Conservation (phyloP, 2,329 filamentous ascomycete genomes). For the Aureobasidium leucospermi region DNA sequence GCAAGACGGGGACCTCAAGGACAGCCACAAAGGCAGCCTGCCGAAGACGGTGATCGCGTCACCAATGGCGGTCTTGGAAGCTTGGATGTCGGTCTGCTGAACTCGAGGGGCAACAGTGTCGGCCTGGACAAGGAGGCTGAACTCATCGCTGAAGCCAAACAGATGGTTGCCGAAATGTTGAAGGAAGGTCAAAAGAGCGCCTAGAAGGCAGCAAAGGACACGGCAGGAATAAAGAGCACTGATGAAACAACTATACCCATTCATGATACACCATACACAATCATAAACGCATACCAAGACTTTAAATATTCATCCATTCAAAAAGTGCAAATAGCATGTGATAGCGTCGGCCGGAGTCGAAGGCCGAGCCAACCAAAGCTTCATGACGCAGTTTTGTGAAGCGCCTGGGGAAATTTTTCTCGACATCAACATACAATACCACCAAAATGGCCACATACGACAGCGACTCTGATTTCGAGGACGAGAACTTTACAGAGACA, state of each 20-base stretch:
- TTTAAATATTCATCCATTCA: too few species aligned
- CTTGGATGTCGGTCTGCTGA: slow-evolving; percentile 83
- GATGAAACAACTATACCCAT: background rate
- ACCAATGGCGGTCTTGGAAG: slow-evolving; percentile 42
- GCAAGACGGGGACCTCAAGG: slow-evolving; percentile 12
- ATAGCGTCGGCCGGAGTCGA: background rate
- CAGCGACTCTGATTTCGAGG: slow-evolving; percentile 64
- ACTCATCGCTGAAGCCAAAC: slow-evolving; percentile 58
- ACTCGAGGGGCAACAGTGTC: slow-evolving; percentile 74
- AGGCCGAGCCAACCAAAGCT: background rate
- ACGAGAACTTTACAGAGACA: slow-evolving; percentile 68
- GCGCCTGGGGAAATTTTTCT: slow-evolving; percentile 5
- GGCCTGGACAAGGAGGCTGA: slow-evolving; percentile 79
- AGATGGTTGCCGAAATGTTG: slow-evolving; percentile 41
- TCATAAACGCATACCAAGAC: background rate
- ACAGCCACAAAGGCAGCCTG: slow-evolving; percentile 12
- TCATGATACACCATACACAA: background rate
- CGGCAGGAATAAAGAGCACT: background rate
- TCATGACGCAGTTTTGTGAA: slow-evolving; percentile 2
- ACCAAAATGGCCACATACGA: slow-evolving; percentile 62
- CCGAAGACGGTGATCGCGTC: slow-evolving; percentile 22
- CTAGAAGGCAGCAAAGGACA: background rate
- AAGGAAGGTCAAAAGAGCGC: background rate
- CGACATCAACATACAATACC: background rate
- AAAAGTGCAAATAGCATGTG: background rate